Base-by-base conservation (phyloP, 495 filamentous ascomycete species). In the Penicillium bovifimosum region DNA sequence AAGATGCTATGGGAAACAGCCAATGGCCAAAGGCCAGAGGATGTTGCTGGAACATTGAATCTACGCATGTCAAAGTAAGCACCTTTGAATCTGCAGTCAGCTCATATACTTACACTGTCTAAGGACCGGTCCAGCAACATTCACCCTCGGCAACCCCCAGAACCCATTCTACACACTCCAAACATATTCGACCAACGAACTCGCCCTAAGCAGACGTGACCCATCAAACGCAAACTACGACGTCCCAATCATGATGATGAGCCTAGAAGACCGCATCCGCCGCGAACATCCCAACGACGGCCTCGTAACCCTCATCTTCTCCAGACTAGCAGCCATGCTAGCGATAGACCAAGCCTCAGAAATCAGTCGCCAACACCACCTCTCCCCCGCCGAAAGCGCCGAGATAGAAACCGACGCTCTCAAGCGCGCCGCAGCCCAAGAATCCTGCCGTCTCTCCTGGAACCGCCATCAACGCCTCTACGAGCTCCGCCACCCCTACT, bases 371-470 rank as follows among this genome's bases (percentile, higher is more conserved):
- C 35, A 74, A 48, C 66, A 76, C 49, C 48, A 61, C 28, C 63
- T 82, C n/a, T 59, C 67, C 1, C 65, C 59, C 49, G 68, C 64
- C 2, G 72, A 79, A 7, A 69, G 75, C 9, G 62, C 72, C 1
- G 69, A 75, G 34, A 66, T 80, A 3, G 78, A 84, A 59, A 75
- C 77, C 50, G 72, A 77, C 9, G 78, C 81, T 4, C 78, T 88
- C 20, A 75, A 79, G 10, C 75, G 78, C 31, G 82, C 84, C 16
- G 86, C 85, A 5, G 83, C 84, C 43, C 79, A 83, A 41, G 87
- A 92, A 62, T 86, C 83, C 34, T 87, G 81, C 43, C 80, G 82
- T 7, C 74, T 92, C 3, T 80, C 84, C 7, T 90, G 85, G 84
- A 82, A 88, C 62, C 69, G 75, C 13, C 76, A 81, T 46, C 74